Conservation (phyloP, 257 asterid genomes). For the Agastache rugosa region DNA sequence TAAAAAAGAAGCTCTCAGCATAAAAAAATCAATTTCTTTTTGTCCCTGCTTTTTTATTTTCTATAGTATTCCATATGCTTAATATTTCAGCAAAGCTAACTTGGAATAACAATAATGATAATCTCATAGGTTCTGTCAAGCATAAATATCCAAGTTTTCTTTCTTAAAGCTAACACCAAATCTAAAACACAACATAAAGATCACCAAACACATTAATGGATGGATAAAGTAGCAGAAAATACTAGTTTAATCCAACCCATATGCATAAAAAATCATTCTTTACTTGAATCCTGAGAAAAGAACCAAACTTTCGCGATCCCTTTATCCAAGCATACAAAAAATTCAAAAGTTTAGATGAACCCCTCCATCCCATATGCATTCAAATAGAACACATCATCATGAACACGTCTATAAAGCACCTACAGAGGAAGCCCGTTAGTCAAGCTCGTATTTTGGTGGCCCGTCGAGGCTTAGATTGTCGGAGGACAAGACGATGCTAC, state of each 20-base stretch:
- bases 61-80: constrained; percentile 28
- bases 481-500: constrained; percentile 43
- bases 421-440: no score
- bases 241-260: no score
- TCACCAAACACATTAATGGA: no score
- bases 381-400: neutral
- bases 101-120: neutral
- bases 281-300: constrained; percentile 28
- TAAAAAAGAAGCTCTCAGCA: no score
- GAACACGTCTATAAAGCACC: constrained; percentile 9
- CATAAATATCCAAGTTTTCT: no score
- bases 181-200: no score
- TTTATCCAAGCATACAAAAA: constrained; percentile 6
- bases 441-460: constrained; percentile 49
- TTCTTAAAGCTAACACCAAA: no score
- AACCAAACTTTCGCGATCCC: neutral
- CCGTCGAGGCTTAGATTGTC: constrained; percentile 34
- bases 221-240: no score
- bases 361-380: constrained; percentile 25
- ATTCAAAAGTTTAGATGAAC: constrained; percentile 11
- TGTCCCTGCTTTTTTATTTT: neutral
- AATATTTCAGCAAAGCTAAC: constrained; percentile 35
- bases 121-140: constrained; percentile 11
- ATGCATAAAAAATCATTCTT: no score
- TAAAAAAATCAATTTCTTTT: no score